Evolutionary conservation across 768 basidiomycete species (phyloP), one percentile per base, ranked within the genome.

Genomic region (Leccinum barrowsii): DNA sequence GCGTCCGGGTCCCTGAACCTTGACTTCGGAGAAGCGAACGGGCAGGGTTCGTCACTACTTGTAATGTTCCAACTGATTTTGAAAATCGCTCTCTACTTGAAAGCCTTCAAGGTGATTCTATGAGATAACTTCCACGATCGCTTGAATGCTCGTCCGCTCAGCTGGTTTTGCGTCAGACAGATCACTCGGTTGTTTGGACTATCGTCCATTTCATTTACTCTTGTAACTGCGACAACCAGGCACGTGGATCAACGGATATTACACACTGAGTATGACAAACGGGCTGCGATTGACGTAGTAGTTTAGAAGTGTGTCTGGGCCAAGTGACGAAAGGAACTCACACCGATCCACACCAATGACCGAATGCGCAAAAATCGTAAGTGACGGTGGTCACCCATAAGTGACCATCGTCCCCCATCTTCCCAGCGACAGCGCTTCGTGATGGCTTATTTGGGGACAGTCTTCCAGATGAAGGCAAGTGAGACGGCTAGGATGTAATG

Each of bases 381-480:
- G 48, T 48, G 24, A 24, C 7, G 50, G 22, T 4, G 37, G 50
- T 60, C 55, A 67, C 22, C 50, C 58, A 42, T 63, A 65, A 55
- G 65, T 66, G 22, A 75, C 70, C 35, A 70, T 64, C 35, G 64
- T 60, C 28, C 77, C 79, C 47, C 76, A 67, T 57, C 72, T 71
- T 55, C 71, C 74, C 56, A 83, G 60, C 37, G 71, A 72, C 13
- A 73, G 44, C 2, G 76, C 76, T 44, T 78, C 74, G 46, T 74
- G 73, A 59, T 75, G 60, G 50, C 64, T 64, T 54, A 82, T 73
- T 58, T 73, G 65, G 13, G 65, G 65, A 60, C 79, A 81, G 54
- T 76, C 71, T 46, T 75, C 75, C 28, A 82, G 66, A 47, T 79
- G 76, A 26, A 82, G 59, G 55, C 76, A 81, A 52, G 70, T 67